These are phyloP conservation scores for Fusarium piperis DNA, from an alignment of 2,329 filamentous ascomycete species.

Conservation along the genomic window DNA sequence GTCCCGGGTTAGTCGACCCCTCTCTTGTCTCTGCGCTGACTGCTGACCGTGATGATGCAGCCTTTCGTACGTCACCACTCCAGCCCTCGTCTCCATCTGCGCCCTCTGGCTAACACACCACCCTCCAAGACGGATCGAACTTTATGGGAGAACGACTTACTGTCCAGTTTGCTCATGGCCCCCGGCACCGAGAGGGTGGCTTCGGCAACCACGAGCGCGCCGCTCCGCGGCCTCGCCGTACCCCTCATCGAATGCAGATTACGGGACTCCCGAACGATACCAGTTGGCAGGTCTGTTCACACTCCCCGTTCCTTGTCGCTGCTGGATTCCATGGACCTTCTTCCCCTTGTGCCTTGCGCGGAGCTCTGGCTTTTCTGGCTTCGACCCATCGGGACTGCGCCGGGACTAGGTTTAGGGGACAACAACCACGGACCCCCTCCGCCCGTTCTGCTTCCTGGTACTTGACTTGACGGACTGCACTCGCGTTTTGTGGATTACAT, in stretches of 20 bases:
- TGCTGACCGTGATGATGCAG: slow-evolving; percentile 50
- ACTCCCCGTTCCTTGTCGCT: slow-evolving; percentile 67
- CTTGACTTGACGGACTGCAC: slow-evolving; percentile 53
- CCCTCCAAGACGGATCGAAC: slow-evolving; percentile 83
- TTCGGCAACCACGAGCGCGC: slow-evolving; percentile 65
- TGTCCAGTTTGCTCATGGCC: slow-evolving; percentile 96
- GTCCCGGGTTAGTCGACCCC: slow-evolving; percentile 81
- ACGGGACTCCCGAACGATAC: slow-evolving; percentile 96
- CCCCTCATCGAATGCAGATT: slow-evolving; percentile 96
- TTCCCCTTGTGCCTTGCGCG: slow-evolving; percentile 44
- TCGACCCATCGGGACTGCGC: slow-evolving; percentile 41
- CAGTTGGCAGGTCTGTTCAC: slow-evolving; percentile 99
- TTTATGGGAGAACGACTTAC: slow-evolving; percentile 98
- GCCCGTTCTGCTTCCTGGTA: slow-evolving; percentile 41
- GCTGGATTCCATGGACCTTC: slow-evolving; percentile 55
- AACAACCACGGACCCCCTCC: slow-evolving; percentile 42
- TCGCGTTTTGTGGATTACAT: slow-evolving; percentile 50
- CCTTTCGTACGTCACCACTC: slow-evolving; percentile 66
- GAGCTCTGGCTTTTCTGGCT: slow-evolving; percentile 44
- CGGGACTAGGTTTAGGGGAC: slow-evolving; percentile 41
- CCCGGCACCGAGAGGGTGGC: slow-evolving; percentile 63
- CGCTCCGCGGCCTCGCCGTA: slow-evolving; percentile 85
- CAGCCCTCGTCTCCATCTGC: slow-evolving; percentile 17
- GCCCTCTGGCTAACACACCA: slow-evolving; percentile 39
- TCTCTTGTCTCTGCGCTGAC: slow-evolving; percentile 27